Evolutionary conservation across 2,329 filamentous ascomycete genomes (phyloP).

Genomic region (Alternaria brassicicola): DNA sequence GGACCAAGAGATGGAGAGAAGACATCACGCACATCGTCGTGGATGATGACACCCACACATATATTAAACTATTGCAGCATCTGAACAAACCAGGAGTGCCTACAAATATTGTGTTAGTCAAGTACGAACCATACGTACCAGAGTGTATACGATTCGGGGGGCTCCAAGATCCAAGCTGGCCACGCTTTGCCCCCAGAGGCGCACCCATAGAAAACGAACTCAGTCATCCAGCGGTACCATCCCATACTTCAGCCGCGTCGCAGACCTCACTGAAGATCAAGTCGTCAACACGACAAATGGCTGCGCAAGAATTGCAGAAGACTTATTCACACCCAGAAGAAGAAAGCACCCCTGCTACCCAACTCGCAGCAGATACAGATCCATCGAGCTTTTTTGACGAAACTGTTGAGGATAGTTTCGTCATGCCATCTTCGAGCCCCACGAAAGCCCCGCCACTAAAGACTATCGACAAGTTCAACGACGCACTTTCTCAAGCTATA

Average conservation of each 20-base stretch:
- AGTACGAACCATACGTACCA: constrained; percentile 52
- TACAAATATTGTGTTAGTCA: constrained; percentile 56
- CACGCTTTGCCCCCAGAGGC: constrained; percentile 66
- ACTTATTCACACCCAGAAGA: constrained; percentile 48
- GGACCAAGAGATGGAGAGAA: constrained; percentile 63
- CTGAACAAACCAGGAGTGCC: constrained; percentile 50
- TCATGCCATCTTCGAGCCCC: constrained; percentile 17
- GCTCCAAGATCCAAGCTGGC: constrained; percentile 60
- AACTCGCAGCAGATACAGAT: neutral
- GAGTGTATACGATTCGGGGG: constrained; percentile 51
- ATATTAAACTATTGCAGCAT: constrained; percentile 65
- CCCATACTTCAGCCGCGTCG: constrained; percentile 17
- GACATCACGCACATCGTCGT: constrained; percentile 79
- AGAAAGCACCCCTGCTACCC: constrained; percentile 34
- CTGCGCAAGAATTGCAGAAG: constrained; percentile 42
- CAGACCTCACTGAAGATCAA: constrained; percentile 59
- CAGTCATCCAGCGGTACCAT: neutral
- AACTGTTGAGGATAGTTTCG: constrained; percentile 41
- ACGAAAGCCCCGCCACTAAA: neutral
- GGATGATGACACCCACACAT: constrained; percentile 68
- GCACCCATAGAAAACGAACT: constrained; percentile 35
- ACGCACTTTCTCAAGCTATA: constrained; percentile 70
- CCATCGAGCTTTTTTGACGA: constrained; percentile 18
- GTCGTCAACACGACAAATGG: constrained; percentile 50
- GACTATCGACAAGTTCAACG: constrained; percentile 38